phyloP scores from a whole-genome alignment of 1,284 basidiomycete species.

The Tilletia indica region DNA sequence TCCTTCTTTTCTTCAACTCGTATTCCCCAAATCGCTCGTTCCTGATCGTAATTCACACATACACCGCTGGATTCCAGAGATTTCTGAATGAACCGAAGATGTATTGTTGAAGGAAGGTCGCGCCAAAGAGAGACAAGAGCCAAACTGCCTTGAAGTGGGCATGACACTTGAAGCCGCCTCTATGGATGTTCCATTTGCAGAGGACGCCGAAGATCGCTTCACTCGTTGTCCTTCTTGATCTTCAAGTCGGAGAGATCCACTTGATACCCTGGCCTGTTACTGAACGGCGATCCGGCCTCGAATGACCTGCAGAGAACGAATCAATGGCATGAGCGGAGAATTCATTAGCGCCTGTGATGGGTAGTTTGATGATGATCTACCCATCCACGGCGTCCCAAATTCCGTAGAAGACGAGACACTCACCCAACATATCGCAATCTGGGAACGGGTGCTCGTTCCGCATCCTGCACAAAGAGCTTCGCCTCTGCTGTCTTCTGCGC shows the following conservation, averaged over 20 bases:
- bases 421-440: conserved; percentile 41
- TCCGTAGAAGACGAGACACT: conserved; percentile 20
- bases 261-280: conserved; percentile 35
- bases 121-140: too few species aligned
- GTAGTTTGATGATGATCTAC: too few species aligned
- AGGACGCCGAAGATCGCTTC: not conserved
- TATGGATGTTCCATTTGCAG: too few species aligned
- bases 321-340: too few species aligned
- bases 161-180: too few species aligned
- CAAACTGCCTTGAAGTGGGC: too few species aligned
- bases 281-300: conserved; percentile 49
- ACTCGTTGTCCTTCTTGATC: conserved; percentile 42
- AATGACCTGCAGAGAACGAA: conserved; percentile 33
- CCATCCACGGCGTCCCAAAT: not conserved
- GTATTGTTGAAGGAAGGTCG: too few species aligned
- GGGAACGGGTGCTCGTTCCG: conserved; percentile 46
- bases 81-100: too few species aligned
- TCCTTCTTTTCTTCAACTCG: not conserved
- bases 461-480: conserved; percentile 43
- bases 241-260: conserved; percentile 48
- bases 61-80: too few species aligned
- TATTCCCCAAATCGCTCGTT: not conserved
- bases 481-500: conserved; percentile 42
- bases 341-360: too few species aligned
- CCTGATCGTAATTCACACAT: not conserved